These are phyloP conservation scores for Clonostachys rosea DNA, from an alignment of 2,329 filamentous ascomycete genomes.

Conservation along the genomic window DNA sequence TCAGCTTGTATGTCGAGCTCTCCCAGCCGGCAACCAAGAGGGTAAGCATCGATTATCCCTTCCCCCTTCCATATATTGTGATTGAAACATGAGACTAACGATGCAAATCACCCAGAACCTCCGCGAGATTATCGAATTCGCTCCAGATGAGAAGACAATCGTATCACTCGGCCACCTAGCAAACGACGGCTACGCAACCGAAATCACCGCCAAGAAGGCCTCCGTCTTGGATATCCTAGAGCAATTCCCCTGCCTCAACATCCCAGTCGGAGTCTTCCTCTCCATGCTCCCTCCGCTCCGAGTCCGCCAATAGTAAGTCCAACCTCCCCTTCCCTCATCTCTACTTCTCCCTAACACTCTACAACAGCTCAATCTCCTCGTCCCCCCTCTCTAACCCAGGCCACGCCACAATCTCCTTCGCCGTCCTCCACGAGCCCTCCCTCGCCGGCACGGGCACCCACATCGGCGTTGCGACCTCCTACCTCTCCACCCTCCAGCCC, in stretches of 20 bases:
- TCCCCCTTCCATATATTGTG: neutral
- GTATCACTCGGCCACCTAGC: constrained; percentile 19
- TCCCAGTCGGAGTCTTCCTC: constrained; percentile 56
- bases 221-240: constrained; percentile 59
- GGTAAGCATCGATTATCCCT: constrained; percentile 10
- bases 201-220: constrained; percentile 39
- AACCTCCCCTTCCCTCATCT: neutral
- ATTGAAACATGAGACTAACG: neutral
- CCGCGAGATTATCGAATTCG: constrained; percentile 15
- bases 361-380: constrained; percentile 55
- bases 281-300: constrained; percentile 60
- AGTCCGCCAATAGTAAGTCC: constrained; percentile 21
- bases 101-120: neutral
- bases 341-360: neutral
- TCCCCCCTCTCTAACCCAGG: constrained; percentile 52
- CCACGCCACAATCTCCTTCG: constrained; percentile 58
- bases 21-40: constrained; percentile 62
- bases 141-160: constrained; percentile 21
- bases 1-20: constrained; percentile 65
- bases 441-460: constrained; percentile 35
- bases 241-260: constrained; percentile 38
- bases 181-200: constrained; percentile 26
- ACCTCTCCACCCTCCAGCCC: constrained; percentile 25
- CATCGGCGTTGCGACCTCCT: constrained; percentile 55
- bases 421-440: constrained; percentile 50